Evolutionary conservation across 306 rosid species (phyloP), one percentile per base, ranked within the genome.

Genomic region (Urtica urens): DNA sequence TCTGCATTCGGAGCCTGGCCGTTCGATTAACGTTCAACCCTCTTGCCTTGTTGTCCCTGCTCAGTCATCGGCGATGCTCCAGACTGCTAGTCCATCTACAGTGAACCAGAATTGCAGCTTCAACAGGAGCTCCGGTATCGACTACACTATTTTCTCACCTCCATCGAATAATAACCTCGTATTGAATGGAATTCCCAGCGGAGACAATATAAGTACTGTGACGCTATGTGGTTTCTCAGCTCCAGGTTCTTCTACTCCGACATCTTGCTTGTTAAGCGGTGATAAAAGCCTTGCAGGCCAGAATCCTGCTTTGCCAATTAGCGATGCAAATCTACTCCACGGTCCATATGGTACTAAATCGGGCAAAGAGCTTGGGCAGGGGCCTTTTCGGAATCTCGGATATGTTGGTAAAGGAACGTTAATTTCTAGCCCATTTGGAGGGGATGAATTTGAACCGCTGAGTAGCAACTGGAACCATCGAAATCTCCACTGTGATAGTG

Each of bases 11-110:
- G 83, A 84, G 48, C 73, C 73, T 57, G 51, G 62, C 71, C 57
- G 65, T 59, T 48, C 68, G 19, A 57, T 78, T 16, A 78, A 64
- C 50, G 78, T 78, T 37, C 86, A 74, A 28, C 81, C 86, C 19
- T 78, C 86, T 27, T 78, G 81, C 47, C 62, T 78, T 58, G 81
- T 74, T 49, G 60, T 52, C 25, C 86, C 81, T 47, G 66, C 77
- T 23, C 76, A 74, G 51, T 54, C 86, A 50, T 62, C 79, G 26
- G 24, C 71, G 59, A 29, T 51, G 57, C 57, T 73, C 51, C 75
- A 67, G 45, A 58, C 60, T 14, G 72, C 47, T 53, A 60, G 63
- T 64, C 63, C 73, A 53, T 62, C 67, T 41, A 50, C 81, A 44
- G 68, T 67, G 57, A 67, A 65, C 54, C 81, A 70, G 70, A 71